Evolutionary conservation across 805 yeast species (phyloP), one percentile per base, ranked within the genome.

Genomic region (Lachancea fermentati): DNA sequence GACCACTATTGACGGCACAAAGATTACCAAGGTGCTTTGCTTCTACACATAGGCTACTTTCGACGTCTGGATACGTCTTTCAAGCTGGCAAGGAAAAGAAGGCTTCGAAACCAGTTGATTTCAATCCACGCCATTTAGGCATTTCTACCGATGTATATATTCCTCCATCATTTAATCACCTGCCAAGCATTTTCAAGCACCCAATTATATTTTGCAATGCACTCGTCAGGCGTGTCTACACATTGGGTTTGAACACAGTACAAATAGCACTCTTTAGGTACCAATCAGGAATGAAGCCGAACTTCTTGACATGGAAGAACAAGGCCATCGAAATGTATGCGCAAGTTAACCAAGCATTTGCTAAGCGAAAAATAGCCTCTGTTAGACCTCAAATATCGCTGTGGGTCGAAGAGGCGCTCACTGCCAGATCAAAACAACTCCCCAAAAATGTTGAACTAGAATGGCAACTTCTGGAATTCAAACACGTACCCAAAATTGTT

Each of bases 271-370:
- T 78, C 36, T 77, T 80, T 52, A 81, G 86, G 29, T 72, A 77
- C 57, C 84, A 82, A 58, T 79, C 88, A 19, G 75, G 78, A 29
- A 57, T 73, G 42, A 82, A 78, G 60, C 85, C 89, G 24, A 66
- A 77, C 32, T 82, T 81, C 49, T 58, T 78, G 15, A 74, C 79
- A 44, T 89, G 96, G 96, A 85, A 85, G 60, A 91, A 87, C 62
- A 73, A 72, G 22, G 95, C 95, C 5, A 78, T 89, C 51, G 86
- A 86, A 50, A 69, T 69, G 37, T 88, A 79, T 60, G 83, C 82
- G 19, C 75, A 76, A 42, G 81, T 85, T n/a, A 87, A 89, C 64
- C 78, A 79, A 54, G 79, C 87, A 2, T 89, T 89, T 68, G 91
- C 95, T 2, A 57, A 68, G 14, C 69, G 68, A 24, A 69, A 79